Base-by-base conservation (phyloP, 495 filamentous ascomycete genomes). In the Aspergillus cristatus region DNA sequence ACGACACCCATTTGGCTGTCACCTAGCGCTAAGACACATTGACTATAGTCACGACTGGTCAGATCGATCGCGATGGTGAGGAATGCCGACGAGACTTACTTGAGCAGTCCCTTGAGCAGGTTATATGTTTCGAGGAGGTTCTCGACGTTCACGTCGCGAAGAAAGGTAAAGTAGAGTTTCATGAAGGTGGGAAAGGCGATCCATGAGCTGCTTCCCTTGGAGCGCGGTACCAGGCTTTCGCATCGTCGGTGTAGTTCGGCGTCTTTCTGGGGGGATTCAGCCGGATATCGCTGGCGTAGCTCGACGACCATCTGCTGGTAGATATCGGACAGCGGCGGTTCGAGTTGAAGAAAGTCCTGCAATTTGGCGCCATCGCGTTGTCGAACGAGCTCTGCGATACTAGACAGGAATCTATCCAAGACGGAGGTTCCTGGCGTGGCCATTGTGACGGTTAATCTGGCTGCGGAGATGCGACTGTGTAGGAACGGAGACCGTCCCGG, bases 21-120 rank as follows among this genome's bases (percentile, higher is more conserved):
- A 18, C 78, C 76, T 20, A 95, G 76, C 6, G 87, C 86, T 14
- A 84, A 81, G 18, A 89, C 81, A 50, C 76, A 84, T 54, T 85
- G 81, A 45, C 82, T 67, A 32, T 28, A 41, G 13, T 30, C 28
- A 30, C n/a, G 12, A 12, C 3, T n/a, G 4, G 13, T n/a, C 10
- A 14, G 13, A 30, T 30, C 5, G 28, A 30, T 12, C 28, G n/a
- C 28, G 24, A 26, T 6, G n/a, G 11, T 1, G 6, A 24, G 7
- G 14, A 28, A 15, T 18, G 8, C 14, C 33, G 18, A 34, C 15
- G 3, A 33, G 18, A 63, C 79, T 37, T 65, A 89, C 83, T 79
- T 80, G 10, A 86, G 55, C 14, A 94, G 58, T 11, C 66, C 72
- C 47, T 77, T 88, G 40, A 93, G 72, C 41, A 77, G 56, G 26